Evolutionary conservation across 1,284 basidiomycete genomes (phyloP), one percentile per base, ranked within the genome.

Genomic region (Mycena citricolor): DNA sequence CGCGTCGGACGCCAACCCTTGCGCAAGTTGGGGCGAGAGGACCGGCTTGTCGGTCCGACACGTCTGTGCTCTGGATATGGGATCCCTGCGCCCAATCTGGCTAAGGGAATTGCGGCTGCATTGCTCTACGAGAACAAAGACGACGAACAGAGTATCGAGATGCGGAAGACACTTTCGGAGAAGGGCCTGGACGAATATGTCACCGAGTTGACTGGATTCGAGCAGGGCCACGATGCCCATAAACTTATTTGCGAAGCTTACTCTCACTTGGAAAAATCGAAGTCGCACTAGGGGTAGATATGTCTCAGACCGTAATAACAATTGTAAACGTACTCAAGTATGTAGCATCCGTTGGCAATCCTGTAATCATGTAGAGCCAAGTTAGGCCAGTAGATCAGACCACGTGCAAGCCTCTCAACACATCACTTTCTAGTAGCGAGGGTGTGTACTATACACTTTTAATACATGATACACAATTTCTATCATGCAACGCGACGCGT

Each of bases 1-100:
- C 61, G 68, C 19, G 68, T 70, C 5, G 67, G 64, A 2, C 58
- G 66, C 14, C 61, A 68, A 54, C 68, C 68, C 12, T 46, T 68
- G 43, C 61, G 68, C 28, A 70, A 70, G 58, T 59, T 69, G 13
- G 61, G 56, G 20, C 51, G 47, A 34, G 57, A 57, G 4, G 68
- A 70, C 37, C 56, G 68, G 4, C 54, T 70, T 20, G 53, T 70
- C 0, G 68, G 68, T 8, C 67, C 68, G 5, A 57, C 58, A 25
- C 53, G 55, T 16, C 64, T 68, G 62, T 66, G 65, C 48, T 53
- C 53, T 30, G 61, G 62, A 42, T 62, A 60, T 36, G 60, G 51
- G 12, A 48, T 70, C 1, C 55, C 59, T 4, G 54, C 60, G 29
- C 59, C 59, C 16, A 55, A 65, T 34, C 54, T 70, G 12, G 55